Base-by-base conservation (phyloP, 805 yeast species). In the Ogataea saltuana region DNA sequence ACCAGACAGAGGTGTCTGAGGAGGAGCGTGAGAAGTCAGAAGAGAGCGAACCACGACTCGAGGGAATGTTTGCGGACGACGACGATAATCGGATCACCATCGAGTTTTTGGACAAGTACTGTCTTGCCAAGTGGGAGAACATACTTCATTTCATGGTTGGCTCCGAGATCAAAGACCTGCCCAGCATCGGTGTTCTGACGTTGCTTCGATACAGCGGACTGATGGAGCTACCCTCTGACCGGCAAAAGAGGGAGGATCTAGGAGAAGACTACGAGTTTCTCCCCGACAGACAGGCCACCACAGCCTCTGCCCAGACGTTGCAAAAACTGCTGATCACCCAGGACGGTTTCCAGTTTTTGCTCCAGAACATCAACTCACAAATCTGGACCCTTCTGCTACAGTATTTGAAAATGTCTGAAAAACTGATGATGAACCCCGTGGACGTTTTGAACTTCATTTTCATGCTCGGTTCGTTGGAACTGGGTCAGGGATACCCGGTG, bases 111-210 rank as follows among this genome's bases (percentile, higher is more conserved):
- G 95, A 88, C 53, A 71, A 71, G 29, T 90, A 88, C 65, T 95
- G 97, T 11, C 76, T 88, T 6, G 77, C 75, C 34, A 88, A 85
- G 59, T 93, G 99, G 99, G 99, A 93, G 61, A 80, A 88, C 6
- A 91, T 93, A 53, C 71, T 93, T 55, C 98, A 93, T 71, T 93
- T 84, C 68, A 91, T 93, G 98, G 99, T 93, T 33, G 97, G 98
- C 2, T 88, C 97, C 0, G 86, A 87, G 39, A 67, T 83, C 34
- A 71, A 77, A 9, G 74, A 71, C 13, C 68, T 78, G 2, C 96
- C 97, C 3, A 83, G 90, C 36, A 74, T 76, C n/a, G 90, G 91
- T 13, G 97, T 91, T 1, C 69, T 93, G 38, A 76, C 81, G 13
- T 69, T 93, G 20, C 69, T 93, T 37, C 75, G 78, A 50, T 88